These are phyloP conservation scores for Chaetoscypha palmicola DNA, from an alignment of 2,329 filamentous ascomycete species.

Conservation along the genomic window DNA sequence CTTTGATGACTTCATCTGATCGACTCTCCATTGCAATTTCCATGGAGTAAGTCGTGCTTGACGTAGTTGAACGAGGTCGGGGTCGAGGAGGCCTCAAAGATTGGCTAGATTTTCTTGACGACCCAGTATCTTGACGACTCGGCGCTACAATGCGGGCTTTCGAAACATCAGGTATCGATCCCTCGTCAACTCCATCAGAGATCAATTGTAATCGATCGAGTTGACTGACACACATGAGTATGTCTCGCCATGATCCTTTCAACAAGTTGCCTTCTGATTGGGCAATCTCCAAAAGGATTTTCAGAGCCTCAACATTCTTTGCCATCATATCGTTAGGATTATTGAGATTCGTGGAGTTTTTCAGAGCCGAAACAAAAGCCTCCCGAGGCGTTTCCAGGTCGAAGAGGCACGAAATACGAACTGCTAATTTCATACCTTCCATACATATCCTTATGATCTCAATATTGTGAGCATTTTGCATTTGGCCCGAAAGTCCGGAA, in stretches of 20 bases:
- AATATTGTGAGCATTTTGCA: constrained; percentile 87
- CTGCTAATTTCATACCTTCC: constrained; percentile 90
- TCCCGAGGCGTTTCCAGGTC: constrained; percentile 88
- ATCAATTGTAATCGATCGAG: constrained; percentile 92
- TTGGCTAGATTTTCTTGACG: constrained; percentile 62
- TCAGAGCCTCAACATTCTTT: constrained; percentile 93
- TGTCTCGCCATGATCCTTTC: constrained; percentile 88
- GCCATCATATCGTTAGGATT: constrained; percentile 92
- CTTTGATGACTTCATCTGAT: constrained; percentile 86
- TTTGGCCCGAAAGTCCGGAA: constrained; percentile 85
- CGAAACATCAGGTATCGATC: constrained; percentile 83
- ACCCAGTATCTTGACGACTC: constrained; percentile 40
- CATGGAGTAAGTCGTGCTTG: constrained; percentile 46
- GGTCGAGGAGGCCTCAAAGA: constrained; percentile 39
- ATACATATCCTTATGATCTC: constrained; percentile 89
- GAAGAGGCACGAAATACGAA: constrained; percentile 88
- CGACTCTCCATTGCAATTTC: constrained; percentile 89
- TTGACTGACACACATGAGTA: constrained; percentile 91
- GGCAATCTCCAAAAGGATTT: constrained; percentile 84
- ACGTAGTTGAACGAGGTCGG: constrained; percentile 44
- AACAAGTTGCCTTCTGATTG: constrained; percentile 88
- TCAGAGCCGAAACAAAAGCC: constrained; percentile 87
- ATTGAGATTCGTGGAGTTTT: constrained; percentile 91
- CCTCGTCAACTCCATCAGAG: constrained; percentile 89
- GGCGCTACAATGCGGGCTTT: constrained; percentile 65